Evolutionary conservation across 2,329 filamentous ascomycete species (phyloP), one percentile per base, ranked within the genome.

Genomic region (Rutstroemia sp.): DNA sequence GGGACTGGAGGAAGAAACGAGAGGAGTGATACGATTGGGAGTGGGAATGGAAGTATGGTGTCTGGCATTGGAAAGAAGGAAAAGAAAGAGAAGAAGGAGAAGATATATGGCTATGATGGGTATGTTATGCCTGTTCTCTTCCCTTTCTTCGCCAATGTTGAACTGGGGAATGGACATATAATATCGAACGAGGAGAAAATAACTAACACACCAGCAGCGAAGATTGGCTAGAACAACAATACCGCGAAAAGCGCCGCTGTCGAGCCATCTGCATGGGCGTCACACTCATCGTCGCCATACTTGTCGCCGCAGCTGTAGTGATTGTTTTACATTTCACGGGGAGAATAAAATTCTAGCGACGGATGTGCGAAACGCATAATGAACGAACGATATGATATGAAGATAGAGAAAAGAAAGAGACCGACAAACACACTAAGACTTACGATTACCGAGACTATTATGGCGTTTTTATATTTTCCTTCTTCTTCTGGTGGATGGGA

Each of bases 221-320:
- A 42, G 65, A 68, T 42, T 70, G 68, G 68, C 56, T 70, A 27
- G 54, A 53, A n/a, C 65, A 67, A 57, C 67, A 70, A 58, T 61
- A 59, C 16, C 63, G 58, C 39, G 64, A 70, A 52, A 67, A 66
- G 63, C 53, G 66, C 21, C 59, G 62, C 30, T 68, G 64, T 47
- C 60, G 62, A 37, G 51, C 57, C n/a, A 56, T 63, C 5, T 67
- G 63, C 37, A 48, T 60, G 10, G 56, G 52, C 19, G 65, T 68
- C 38, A 63, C 64, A 12, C 25, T 63, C 8, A 25, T 61, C 10
- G 57, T 70, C 6, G 38, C 59, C 4, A 39, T 65, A 8, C 10
- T 68, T 16, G 60, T 65, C 19, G 56, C 57, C 9, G 65, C 57
- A 5, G 63, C 58, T 10, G 64, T 61, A 8, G 51, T 69, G 17